phyloP scores from a whole-genome alignment of 148 eudicot species.

The Rhododendron molle region DNA sequence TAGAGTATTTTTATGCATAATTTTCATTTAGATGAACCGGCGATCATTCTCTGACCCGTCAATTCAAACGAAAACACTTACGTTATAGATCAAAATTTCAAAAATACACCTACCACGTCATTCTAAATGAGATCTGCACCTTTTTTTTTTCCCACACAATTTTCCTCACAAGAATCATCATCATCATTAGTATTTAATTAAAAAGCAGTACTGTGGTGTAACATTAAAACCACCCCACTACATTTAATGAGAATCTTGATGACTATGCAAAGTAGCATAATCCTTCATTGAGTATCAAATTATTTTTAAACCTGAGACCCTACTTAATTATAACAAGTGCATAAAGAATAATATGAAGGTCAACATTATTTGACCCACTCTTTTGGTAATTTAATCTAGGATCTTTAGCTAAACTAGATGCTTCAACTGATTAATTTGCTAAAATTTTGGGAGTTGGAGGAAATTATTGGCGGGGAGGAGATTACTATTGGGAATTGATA shows the following conservation, averaged over 20 bases:
- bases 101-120: background rate
- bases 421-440: background rate
- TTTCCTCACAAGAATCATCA: background rate
- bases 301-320: background rate
- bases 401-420: background rate
- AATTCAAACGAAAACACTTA: background rate
- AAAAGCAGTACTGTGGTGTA: background rate
- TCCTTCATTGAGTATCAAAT: background rate
- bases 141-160: background rate
- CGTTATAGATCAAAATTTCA: background rate
- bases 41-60: background rate
- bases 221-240: conserved; percentile 17
- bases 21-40: background rate
- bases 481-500: background rate
- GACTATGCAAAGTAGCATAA: background rate
- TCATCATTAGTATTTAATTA: background rate
- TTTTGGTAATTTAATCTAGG: background rate
- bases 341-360: background rate
- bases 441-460: background rate
- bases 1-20: background rate
- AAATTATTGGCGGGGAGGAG: background rate
- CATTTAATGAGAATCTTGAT: background rate
- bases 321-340: background rate
- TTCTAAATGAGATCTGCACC: background rate
- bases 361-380: background rate